Base-by-base conservation (phyloP, 371 early-diverging fungal species). In the Homolaphlyctis polyrhiza region DNA sequence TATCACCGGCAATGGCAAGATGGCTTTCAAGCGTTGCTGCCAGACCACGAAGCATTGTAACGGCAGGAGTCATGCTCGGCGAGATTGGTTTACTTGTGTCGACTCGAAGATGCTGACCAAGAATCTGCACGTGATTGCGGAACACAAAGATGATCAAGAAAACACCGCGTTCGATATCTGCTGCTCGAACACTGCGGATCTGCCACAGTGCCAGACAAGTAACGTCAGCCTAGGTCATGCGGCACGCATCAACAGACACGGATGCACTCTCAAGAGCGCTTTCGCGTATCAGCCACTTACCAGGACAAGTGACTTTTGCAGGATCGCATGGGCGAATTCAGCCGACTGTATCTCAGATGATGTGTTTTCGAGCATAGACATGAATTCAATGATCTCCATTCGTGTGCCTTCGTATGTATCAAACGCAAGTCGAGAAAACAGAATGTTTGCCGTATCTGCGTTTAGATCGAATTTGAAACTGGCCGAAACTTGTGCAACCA, bases 361-460 rank as follows among this genome's bases (percentile, higher is more conserved):
- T n/a, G n/a, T n/a, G n/a, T n/a, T n/a, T n/a, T n/a, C n/a, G n/a
- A 23, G 23, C 16, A 23, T 45, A 45, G 23, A 16, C 45, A 75
- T 45, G 13, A 71, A 45, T 11, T 52, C 57, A 35, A 66, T 69
- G n/a, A 71, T 66, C 16, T 43, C 33, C 23, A 64, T 58, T 6
- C 72, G 43, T 34, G 63, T 72, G 23, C 66, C 67, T 29, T 67
- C 70, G 33, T 66, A 72, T 13, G 66, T 66, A 52, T 74, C 71
- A 60, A 28, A 51, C 8, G 52, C 52, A 11, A 51, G 6, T 6
- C 32, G 25, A 6, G 52, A 11, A 51, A 51, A 51, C 11, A 51
- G 52, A 11, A 27, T 51, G 25, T n/a, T 11, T 25, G 52, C 52
- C 25, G 11, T 51, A 27, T 32, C 32, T 11, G 6, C 52, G 8